Evolutionary conservation across 768 basidiomycete species (phyloP).

Genomic region (Leccinum sublutescens): DNA sequence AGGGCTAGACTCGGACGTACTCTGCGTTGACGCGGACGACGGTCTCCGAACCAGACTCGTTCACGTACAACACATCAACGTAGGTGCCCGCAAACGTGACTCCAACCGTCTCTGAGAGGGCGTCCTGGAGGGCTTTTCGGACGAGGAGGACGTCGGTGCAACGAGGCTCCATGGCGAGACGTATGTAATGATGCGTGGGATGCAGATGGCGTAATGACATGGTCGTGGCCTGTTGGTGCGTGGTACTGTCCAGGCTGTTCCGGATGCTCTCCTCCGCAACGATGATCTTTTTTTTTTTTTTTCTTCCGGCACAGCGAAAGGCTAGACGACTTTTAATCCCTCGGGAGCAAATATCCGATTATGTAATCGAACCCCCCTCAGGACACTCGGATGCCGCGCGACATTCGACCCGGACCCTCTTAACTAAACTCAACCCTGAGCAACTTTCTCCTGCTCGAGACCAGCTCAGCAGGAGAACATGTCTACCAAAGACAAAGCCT

Average conservation of each 20-base stretch:
- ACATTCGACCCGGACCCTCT: slow-evolving; percentile 8
- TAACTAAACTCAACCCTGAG: not conserved
- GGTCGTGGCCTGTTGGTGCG: not conserved
- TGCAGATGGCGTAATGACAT: slow-evolving; percentile 21
- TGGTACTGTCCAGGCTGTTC: not conserved
- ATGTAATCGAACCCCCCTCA: slow-evolving; percentile 21
- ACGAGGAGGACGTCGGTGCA: slow-evolving; percentile 43
- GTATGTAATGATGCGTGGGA: slow-evolving; percentile 26
- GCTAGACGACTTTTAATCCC: not conserved
- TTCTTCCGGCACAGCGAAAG: not conserved
- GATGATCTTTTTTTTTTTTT: not conserved
- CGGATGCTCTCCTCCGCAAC: not conserved
- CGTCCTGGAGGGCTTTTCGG: slow-evolving; percentile 55
- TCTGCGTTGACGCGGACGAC: slow-evolving; percentile 22
- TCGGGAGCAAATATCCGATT: slow-evolving; percentile 3
- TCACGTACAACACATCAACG: slow-evolving; percentile 58
- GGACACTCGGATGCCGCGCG: slow-evolving; percentile 10
- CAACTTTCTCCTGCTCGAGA: not conserved
- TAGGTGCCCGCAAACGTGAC: slow-evolving; percentile 48
- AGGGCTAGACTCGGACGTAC: slow-evolving; percentile 10
- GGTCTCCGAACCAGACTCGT: slow-evolving; percentile 23
- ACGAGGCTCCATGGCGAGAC: slow-evolving; percentile 22
- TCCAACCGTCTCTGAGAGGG: slow-evolving; percentile 55
- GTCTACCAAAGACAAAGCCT: slow-evolving; percentile 20
- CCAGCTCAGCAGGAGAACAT: slow-evolving; percentile 8